Percentiles rank a stretch among this genome's conserved stretches.
These are phyloP conservation scores for Cryptosporidium sp. DNA, from an alignment of 169 alveolate genomes.

Conservation along the genomic window DNA sequence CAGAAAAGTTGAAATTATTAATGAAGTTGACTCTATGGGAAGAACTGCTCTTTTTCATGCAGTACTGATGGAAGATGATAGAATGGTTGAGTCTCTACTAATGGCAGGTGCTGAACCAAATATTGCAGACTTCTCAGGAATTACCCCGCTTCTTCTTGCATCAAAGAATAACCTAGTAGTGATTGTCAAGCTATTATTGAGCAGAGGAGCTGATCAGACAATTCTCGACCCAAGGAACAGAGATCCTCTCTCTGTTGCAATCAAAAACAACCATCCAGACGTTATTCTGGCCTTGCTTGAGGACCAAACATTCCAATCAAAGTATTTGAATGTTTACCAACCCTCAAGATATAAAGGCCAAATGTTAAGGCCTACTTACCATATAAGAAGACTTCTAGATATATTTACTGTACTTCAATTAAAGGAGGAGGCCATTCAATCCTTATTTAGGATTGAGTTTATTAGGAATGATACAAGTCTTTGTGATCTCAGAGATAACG, in stretches of 20 bases:
- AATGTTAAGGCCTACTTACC: slow-evolving; percentile 36
- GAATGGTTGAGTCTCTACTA: slow-evolving; percentile 30
- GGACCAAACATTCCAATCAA: slow-evolving; percentile 35
- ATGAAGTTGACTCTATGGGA: slow-evolving; percentile 61
- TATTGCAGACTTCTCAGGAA: slow-evolving; percentile 54
- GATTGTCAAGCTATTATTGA: slow-evolving; percentile 30
- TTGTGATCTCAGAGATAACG: slow-evolving; percentile 54
- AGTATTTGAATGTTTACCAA: slow-evolving; percentile 47
- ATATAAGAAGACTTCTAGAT: slow-evolving; percentile 46
- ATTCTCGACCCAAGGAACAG: slow-evolving; percentile 33
- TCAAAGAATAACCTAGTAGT: slow-evolving; percentile 29
- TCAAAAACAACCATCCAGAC: slow-evolving; percentile 47
- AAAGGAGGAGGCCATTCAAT: slow-evolving; percentile 14
- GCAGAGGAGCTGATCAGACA: slow-evolving; percentile 59
- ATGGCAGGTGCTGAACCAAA: slow-evolving; percentile 73
- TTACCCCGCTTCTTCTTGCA: slow-evolving; percentile 61
- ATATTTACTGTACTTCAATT: slow-evolving; percentile 53
- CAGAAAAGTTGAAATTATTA: slow-evolving; percentile 15
- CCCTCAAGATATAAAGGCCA: slow-evolving; percentile 50
- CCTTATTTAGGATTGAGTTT: slow-evolving; percentile 42
- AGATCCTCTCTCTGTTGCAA: slow-evolving; percentile 66
- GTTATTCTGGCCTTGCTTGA: slow-evolving; percentile 24
- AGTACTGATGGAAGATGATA: slow-evolving; percentile 69
- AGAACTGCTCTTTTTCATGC: slow-evolving; percentile 69
- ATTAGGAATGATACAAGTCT: slow-evolving; percentile 60